These are phyloP conservation scores for Penicillium canescens DNA, from an alignment of 495 filamentous ascomycete species.

Conservation along the genomic window DNA sequence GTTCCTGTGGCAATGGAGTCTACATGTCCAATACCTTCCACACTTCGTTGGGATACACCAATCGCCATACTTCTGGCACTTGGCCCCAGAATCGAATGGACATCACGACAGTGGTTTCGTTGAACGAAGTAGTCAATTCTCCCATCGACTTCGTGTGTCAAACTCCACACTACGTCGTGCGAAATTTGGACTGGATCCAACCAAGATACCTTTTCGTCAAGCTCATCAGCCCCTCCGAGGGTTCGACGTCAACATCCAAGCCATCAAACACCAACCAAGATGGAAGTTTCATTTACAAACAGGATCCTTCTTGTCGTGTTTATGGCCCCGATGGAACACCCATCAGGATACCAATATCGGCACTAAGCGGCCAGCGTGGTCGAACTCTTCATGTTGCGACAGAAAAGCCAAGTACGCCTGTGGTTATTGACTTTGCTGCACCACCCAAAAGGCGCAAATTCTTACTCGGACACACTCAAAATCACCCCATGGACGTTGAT, in stretches of 20 bases:
- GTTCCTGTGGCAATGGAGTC: conserved; percentile 76
- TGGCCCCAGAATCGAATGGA: conserved; percentile 71
- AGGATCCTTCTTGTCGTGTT: conserved; percentile 54
- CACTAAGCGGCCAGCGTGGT: conserved; percentile 40
- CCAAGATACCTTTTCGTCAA: conserved; percentile 82
- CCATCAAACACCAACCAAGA: background rate
- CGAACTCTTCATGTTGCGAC: background rate
- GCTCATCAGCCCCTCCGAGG: background rate
- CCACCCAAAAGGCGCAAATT: conserved; percentile 10
- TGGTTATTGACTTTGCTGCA: background rate
- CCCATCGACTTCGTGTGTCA: conserved; percentile 58
- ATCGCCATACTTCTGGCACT: background rate
- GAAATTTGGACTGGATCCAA: conserved; percentile 85
- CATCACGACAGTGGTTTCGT: conserved; percentile 60
- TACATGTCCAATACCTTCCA: conserved; percentile 67
- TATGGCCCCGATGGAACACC: conserved; percentile 29
- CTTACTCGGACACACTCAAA: background rate
- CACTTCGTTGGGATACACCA: conserved; percentile 60
- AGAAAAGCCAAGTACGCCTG: background rate
- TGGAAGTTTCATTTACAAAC: conserved; percentile 35
- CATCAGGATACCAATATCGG: conserved; percentile 53
- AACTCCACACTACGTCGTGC: conserved; percentile 68
- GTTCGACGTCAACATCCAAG: background rate
- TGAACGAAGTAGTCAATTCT: conserved; percentile 87
- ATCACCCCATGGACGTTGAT: background rate